These are phyloP conservation scores for Neolentinus lepideus DNA, from an alignment of 1,284 basidiomycete genomes.

Conservation along the genomic window DNA sequence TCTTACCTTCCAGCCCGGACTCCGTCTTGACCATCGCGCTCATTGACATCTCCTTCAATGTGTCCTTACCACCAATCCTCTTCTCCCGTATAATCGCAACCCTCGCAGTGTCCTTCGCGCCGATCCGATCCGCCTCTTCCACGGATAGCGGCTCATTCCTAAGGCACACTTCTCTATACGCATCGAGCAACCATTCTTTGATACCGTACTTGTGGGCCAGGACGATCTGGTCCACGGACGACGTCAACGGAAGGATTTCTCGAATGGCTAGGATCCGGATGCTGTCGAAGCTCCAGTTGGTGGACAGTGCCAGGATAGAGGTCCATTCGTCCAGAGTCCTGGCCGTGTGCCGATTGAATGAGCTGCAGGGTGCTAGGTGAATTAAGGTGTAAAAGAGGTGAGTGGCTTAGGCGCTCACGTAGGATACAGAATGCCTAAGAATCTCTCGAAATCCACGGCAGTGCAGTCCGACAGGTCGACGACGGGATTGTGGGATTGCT, in stretches of 20 bases:
- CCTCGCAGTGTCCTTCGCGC: background rate
- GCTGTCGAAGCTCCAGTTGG: background rate
- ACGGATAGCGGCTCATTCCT: background rate
- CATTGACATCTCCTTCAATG: too few relatives aligned
- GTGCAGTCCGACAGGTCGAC: background rate
- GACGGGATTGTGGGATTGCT: background rate
- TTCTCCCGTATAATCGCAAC: background rate
- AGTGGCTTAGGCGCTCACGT: background rate
- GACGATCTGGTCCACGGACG: background rate
- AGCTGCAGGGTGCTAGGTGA: background rate
- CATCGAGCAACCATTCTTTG: background rate
- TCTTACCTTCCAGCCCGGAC: too few relatives aligned
- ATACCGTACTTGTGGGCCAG: background rate
- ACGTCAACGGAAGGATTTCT: background rate
- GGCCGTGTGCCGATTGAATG: background rate
- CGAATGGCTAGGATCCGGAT: background rate
- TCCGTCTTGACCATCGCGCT: too few relatives aligned
- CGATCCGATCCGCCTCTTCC: background rate
- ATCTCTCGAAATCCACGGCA: background rate
- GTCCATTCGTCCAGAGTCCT: slow-evolving; percentile 1
- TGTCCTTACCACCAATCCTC: background rate
- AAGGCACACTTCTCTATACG: background rate
- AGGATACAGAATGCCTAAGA: background rate
- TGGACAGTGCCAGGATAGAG: background rate
- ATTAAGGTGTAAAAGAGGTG: background rate